Evolutionary conservation across 2,329 filamentous ascomycete species (phyloP).

Genomic region (Xylariaceae sp.): DNA sequence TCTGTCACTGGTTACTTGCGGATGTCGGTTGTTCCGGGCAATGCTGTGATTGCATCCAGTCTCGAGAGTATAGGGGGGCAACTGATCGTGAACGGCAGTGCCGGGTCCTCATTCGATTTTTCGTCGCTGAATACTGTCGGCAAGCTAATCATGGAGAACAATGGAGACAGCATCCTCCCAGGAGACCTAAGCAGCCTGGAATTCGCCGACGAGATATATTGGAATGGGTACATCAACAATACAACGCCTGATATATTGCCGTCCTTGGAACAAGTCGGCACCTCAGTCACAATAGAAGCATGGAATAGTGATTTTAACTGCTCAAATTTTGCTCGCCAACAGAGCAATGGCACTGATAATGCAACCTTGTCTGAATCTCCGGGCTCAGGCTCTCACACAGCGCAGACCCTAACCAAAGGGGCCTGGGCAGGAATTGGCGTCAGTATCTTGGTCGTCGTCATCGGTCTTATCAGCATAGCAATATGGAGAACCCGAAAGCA

Average conservation of each 20-base stretch:
- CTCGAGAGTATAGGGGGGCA: not conserved
- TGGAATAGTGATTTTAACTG: constrained; percentile 5
- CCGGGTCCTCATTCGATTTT: not conserved
- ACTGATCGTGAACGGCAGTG: not conserved
- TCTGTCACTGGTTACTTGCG: too few species aligned
- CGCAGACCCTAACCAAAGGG: too few species aligned
- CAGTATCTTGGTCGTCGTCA: too few species aligned
- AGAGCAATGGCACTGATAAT: constrained; percentile 6
- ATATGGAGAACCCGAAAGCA: too few species aligned
- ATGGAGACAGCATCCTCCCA: constrained; percentile 1
- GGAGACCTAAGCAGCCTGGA: constrained; percentile 3
- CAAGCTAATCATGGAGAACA: not conserved
- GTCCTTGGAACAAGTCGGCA: constrained; percentile 1
- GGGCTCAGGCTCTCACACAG: too few species aligned
- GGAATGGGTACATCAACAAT: not conserved
- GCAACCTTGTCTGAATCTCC: too few species aligned
- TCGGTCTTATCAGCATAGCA: too few species aligned
- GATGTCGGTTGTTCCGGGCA: too few species aligned
- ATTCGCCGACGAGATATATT: constrained; percentile 1
- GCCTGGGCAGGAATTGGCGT: too few species aligned
- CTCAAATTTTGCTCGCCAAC: constrained; percentile 2
- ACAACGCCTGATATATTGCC: constrained; percentile 2
- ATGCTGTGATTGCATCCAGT: too few species aligned
- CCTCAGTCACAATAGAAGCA: constrained; percentile 2
- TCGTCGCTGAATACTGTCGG: not conserved